These are phyloP conservation scores for Zychaea mexicana DNA, from an alignment of 371 early-diverging fungal genomes.

Conservation along the genomic window DNA sequence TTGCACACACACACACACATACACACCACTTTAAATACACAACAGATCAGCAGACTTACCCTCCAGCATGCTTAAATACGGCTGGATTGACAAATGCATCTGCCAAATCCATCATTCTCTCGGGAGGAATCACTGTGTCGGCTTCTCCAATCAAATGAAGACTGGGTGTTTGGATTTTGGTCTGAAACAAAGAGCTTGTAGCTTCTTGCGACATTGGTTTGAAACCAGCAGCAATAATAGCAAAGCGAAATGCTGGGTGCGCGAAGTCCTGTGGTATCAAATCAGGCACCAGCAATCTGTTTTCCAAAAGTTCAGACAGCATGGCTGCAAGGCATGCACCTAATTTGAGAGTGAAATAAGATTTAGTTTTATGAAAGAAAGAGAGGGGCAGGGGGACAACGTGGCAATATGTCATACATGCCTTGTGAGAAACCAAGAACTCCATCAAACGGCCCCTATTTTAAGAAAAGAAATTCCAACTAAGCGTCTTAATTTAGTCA, in stretches of 20 bases:
- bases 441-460: constrained; percentile 72
- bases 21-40: neutral
- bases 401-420: constrained; percentile 3
- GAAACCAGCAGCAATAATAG: constrained; percentile 66
- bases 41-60: constrained; percentile 35
- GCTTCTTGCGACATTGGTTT: constrained; percentile 38
- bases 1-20: no score
- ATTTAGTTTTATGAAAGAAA: neutral
- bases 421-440: constrained; percentile 78
- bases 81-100: constrained; percentile 37
- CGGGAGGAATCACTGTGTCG: constrained; percentile 56
- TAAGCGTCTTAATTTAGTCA: neutral
- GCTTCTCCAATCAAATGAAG: constrained; percentile 70
- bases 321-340: constrained; percentile 69
- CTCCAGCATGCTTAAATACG: constrained; percentile 48
- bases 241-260: constrained; percentile 60
- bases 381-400: no score
- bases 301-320: constrained; percentile 49
- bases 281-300: constrained; percentile 24
- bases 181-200: constrained; percentile 38
- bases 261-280: constrained; percentile 32
- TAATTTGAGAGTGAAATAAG: neutral
- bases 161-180: constrained; percentile 54
- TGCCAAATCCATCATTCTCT: constrained; percentile 41
- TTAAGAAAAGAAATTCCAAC: neutral